Conservation (phyloP, 2,329 filamentous ascomycete species). For the Rhynchosporium secalis region DNA sequence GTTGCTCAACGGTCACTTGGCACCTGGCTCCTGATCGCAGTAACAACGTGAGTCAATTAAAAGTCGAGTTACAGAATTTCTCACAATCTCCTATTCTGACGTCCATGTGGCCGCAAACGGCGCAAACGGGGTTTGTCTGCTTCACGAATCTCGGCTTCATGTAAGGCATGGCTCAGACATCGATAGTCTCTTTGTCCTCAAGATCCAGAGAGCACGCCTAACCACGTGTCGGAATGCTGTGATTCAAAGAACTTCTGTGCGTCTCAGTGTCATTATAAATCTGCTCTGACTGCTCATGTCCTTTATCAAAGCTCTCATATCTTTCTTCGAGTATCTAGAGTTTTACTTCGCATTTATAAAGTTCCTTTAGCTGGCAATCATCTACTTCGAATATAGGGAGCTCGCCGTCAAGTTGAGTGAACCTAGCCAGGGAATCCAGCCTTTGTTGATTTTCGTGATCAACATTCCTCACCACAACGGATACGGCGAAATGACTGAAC, state of each 20-base stretch:
- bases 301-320: conserved; percentile 20
- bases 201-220: background rate
- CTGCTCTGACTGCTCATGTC: conserved; percentile 11
- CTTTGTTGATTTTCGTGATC: background rate
- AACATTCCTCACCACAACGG: background rate
- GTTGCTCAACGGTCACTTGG: background rate
- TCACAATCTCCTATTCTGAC: background rate
- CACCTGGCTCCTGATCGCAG: background rate
- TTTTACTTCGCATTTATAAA: conserved; percentile 21
- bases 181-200: conserved; percentile 10
- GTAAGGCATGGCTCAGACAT: conserved; percentile 16
- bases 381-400: background rate
- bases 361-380: conserved; percentile 7
- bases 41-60: conserved; percentile 12
- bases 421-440: background rate
- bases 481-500: background rate
- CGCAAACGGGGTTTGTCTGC: conserved; percentile 15
- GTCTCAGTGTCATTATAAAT: background rate
- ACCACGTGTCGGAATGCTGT: conserved; percentile 18
- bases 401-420: too few relatives aligned
- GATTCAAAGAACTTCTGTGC: conserved; percentile 11
- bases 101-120: conserved; percentile 9
- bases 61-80: conserved; percentile 1
- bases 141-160: conserved; percentile 7
- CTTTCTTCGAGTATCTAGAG: conserved; percentile 19